A percentile compares a stretch with the other conserved stretches of the same genome.
Conservation (phyloP, 2,329 filamentous ascomycete genomes). For the Epichloe gansuensis region DNA sequence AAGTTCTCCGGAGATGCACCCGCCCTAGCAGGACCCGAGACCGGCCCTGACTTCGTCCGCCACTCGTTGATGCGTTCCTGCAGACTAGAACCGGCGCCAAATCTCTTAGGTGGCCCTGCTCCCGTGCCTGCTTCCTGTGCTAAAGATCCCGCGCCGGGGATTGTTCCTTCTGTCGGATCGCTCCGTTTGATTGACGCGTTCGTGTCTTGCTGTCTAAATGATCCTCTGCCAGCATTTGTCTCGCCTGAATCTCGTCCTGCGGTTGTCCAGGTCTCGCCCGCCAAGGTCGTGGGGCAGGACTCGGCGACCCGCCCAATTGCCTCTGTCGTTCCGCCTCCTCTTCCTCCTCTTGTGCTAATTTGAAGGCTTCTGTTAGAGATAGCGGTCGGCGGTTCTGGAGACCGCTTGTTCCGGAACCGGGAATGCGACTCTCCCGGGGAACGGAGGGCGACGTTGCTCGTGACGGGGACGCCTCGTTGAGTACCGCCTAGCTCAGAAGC, state of each 20-base stretch:
- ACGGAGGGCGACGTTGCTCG: conserved; percentile 11
- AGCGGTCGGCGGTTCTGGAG: conserved; percentile 23
- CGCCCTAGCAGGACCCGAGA: background rate
- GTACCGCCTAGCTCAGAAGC: conserved; percentile 7
- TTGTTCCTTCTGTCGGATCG: conserved; percentile 9
- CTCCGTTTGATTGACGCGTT: conserved; percentile 2
- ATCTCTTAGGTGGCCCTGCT: background rate
- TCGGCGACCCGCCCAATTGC: conserved; percentile 34
- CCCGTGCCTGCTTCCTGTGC: background rate
- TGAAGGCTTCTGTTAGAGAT: conserved; percentile 31
- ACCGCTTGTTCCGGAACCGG: conserved; percentile 16
- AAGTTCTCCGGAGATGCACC: conserved; percentile 4
- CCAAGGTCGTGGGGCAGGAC: conserved; percentile 37
- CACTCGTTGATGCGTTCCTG: conserved; percentile 6
- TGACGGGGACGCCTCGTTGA: background rate
- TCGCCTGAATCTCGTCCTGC: conserved; percentile 19
- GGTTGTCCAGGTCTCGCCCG: conserved; percentile 18
- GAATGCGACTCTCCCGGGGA: conserved; percentile 24
- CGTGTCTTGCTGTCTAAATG: conserved; percentile 19
- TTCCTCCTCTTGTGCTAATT: conserved; percentile 19
- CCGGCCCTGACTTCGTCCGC: conserved; percentile 3
- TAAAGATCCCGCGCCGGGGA: background rate
- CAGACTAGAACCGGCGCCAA: background rate
- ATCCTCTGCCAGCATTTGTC: conserved; percentile 17
- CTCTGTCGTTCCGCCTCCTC: conserved; percentile 14